Percentiles rank a stretch among this genome's conserved stretches.
Evolutionary conservation across 208 protist species (phyloP).

Genomic region (Trichomonas tenax): DNA sequence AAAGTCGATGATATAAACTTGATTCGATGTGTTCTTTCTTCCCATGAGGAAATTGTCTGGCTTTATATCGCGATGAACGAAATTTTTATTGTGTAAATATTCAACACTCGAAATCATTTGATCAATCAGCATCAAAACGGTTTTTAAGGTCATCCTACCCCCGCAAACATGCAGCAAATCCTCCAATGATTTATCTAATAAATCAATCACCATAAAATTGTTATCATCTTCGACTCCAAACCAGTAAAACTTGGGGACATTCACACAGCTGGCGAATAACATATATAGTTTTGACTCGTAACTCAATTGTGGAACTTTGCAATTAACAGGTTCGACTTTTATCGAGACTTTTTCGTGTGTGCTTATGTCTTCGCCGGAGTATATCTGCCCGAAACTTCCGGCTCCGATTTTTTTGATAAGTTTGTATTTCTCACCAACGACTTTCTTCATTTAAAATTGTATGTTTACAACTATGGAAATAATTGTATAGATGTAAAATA

Average conservation of each 20-base stretch:
- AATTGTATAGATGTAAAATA: no score
- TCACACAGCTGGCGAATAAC: conserved; percentile 58
- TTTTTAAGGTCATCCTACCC: conserved; percentile 81
- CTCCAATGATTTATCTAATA: conserved; percentile 85
- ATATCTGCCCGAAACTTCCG: conserved; percentile 85
- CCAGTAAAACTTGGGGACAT: conserved; percentile 78
- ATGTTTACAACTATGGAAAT: no score
- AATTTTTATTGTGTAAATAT: not conserved
- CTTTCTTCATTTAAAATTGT: conserved; percentile 61
- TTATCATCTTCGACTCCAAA: conserved; percentile 81
- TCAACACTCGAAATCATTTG: conserved; percentile 62
- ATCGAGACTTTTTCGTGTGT: conserved; percentile 46
- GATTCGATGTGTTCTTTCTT: conserved; percentile 42
- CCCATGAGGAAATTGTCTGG: conserved; percentile 16
- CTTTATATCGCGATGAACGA: not conserved
- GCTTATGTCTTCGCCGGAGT: conserved; percentile 43
- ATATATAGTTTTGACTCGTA: conserved; percentile 84
- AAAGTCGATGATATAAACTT: conserved; percentile 34
- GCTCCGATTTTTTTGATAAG: conserved; percentile 88
- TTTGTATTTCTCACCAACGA: conserved; percentile 70
- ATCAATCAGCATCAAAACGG: conserved; percentile 84
- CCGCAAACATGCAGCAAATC: conserved; percentile 77
- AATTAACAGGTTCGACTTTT: conserved; percentile 43
- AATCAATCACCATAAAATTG: conserved; percentile 94
- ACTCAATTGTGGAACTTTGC: conserved; percentile 75